Conservation (phyloP, 345 rosid species). For the Trapa bicornis region DNA sequence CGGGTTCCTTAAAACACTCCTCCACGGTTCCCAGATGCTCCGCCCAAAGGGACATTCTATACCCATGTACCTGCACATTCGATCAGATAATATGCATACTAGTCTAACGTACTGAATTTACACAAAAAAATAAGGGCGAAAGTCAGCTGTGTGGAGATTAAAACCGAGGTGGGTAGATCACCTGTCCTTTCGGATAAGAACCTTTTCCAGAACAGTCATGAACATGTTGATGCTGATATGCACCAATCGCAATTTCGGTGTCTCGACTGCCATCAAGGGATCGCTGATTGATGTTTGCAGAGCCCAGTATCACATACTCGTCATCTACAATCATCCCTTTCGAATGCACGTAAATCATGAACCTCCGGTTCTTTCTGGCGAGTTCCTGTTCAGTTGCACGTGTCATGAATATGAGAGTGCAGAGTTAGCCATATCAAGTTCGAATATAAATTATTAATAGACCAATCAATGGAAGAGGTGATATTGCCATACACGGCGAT, state of each 20-base stretch:
- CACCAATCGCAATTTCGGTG: constrained; percentile 97
- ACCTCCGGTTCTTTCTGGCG: constrained; percentile 52
- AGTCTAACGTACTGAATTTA: no score
- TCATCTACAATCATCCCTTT: constrained; percentile 95
- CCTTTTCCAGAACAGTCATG: constrained; percentile 45
- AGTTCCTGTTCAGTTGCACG: constrained; percentile 28
- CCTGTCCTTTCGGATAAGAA: constrained; percentile 60
- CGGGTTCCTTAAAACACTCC: constrained; percentile 62
- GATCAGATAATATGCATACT: not conserved
- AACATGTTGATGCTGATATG: constrained; percentile 47
- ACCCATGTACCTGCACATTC: constrained; percentile 57
- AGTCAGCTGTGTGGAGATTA: not conserved
- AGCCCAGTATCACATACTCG: constrained; percentile 78
- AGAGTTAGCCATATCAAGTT: not conserved
- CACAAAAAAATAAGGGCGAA: not conserved
- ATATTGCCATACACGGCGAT: not conserved
- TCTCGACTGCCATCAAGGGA: constrained; percentile 91
- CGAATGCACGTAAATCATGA: constrained; percentile 87
- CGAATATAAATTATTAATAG: not conserved
- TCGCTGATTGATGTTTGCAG: constrained; percentile 93
- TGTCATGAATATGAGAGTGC: not conserved
- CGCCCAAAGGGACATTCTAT: constrained; percentile 92
- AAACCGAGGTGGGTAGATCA: constrained; percentile 10
- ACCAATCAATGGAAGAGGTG: not conserved
- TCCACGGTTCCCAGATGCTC: constrained; percentile 67